phyloP scores from a whole-genome alignment of 2,329 filamentous ascomycete genomes.

The Aspergillus pseudonomiae region DNA sequence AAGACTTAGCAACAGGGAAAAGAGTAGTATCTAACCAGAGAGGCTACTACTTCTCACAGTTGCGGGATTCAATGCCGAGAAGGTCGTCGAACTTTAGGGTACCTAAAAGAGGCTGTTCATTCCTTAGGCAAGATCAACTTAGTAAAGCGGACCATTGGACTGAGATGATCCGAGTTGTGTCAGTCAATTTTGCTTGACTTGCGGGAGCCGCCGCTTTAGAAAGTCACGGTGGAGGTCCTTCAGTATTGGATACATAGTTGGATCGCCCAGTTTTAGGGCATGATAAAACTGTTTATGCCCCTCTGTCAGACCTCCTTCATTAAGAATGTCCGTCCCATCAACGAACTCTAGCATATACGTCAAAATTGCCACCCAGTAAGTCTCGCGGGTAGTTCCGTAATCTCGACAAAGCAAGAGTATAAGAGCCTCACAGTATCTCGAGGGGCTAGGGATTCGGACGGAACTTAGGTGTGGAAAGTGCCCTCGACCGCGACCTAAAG shows the following conservation, averaged over 20 bases:
- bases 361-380: constrained; percentile 25
- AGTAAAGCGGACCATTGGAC: background rate
- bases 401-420: constrained; percentile 26
- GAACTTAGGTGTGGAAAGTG: constrained; percentile 12
- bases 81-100: constrained; percentile 16
- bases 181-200: background rate
- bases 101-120: background rate
- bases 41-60: constrained; percentile 38
- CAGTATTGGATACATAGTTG: constrained; percentile 20
- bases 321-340: constrained; percentile 21
- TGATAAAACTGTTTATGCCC: constrained; percentile 21
- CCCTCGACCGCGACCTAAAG: constrained; percentile 16
- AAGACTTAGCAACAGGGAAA: constrained; percentile 21
- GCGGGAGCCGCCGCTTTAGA: background rate
- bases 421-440: constrained; percentile 23
- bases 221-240: constrained; percentile 20
- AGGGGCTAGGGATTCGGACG: constrained; percentile 21
- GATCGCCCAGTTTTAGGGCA: constrained; percentile 21
- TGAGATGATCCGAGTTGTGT: background rate
- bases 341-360: constrained; percentile 27
- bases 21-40: constrained; percentile 42
- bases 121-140: background rate
- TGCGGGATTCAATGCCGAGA: constrained; percentile 36
- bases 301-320: constrained; percentile 20
- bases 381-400: constrained; percentile 11